These are phyloP conservation scores for Ceriops decandra DNA, from an alignment of 345 rosid genomes.

Conservation along the genomic window DNA sequence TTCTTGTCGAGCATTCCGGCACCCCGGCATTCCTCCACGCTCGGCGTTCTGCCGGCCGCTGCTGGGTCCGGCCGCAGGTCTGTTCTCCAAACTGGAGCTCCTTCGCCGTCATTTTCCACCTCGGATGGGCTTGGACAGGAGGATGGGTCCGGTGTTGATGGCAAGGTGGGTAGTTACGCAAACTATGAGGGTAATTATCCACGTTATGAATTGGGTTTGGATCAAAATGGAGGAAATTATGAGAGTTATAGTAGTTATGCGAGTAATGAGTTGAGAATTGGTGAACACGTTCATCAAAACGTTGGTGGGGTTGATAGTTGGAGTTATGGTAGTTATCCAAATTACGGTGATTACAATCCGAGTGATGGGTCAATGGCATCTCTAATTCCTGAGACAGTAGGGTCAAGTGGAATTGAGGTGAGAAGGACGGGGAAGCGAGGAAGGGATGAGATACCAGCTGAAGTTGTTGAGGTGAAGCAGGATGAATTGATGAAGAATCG, in stretches of 20 bases:
- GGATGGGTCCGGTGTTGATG: background rate
- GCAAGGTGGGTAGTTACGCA: slow-evolving; percentile 31
- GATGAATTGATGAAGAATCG: slow-evolving; percentile 94
- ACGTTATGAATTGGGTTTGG: background rate
- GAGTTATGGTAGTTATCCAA: slow-evolving; percentile 7
- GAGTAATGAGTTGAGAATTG: slow-evolving; percentile 10
- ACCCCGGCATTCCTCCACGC: slow-evolving; percentile 56
- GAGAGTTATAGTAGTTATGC: slow-evolving; percentile 15
- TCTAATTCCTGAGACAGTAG: slow-evolving; percentile 17
- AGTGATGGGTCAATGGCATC: background rate
- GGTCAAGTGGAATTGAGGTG: slow-evolving; percentile 32
- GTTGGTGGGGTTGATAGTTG: background rate
- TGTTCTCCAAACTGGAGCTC: slow-evolving; percentile 13
- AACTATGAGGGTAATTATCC: background rate
- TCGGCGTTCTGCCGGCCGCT: slow-evolving; percentile 52
- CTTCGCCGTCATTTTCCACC: slow-evolving; percentile 10
- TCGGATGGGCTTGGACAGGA: slow-evolving; percentile 15
- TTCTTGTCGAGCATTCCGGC: slow-evolving; percentile 79
- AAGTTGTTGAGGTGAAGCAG: slow-evolving; percentile 87
- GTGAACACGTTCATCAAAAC: slow-evolving; percentile 6
- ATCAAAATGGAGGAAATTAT: slow-evolving; percentile 6
- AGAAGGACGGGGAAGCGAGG: background rate
- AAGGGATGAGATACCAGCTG: slow-evolving; percentile 38
- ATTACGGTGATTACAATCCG: background rate
- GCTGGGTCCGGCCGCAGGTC: slow-evolving; percentile 56